phyloP scores from a whole-genome alignment of 306 rosid species.

The Cucumis cinereus region DNA sequence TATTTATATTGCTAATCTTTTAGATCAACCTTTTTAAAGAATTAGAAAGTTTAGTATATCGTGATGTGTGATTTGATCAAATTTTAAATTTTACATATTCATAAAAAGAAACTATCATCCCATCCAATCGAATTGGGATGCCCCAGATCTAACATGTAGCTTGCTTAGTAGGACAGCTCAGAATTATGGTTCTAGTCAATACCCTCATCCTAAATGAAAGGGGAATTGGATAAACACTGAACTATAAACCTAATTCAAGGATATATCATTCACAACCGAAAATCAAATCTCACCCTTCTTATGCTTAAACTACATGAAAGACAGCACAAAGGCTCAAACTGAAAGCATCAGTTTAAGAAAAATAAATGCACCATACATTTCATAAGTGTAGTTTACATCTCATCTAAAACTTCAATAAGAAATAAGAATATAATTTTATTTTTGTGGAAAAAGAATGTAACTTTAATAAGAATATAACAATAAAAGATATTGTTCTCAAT shows the following conservation, averaged over 20 bases:
- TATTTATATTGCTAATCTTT: too few relatives aligned
- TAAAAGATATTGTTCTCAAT: background rate
- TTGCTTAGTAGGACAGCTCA: too few relatives aligned
- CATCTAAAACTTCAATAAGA: background rate
- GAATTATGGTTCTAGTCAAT: too few relatives aligned
- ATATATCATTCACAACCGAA: background rate
- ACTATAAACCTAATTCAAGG: background rate
- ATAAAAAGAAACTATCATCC: too few relatives aligned
- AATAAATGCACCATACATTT: background rate
- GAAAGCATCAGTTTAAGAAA: background rate
- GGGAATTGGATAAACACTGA: background rate
- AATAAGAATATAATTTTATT: background rate
- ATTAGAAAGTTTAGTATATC: too few relatives aligned
- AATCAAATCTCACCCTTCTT: background rate
- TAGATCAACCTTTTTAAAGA: too few relatives aligned
- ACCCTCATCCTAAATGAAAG: too few relatives aligned
- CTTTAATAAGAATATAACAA: background rate
- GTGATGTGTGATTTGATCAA: too few relatives aligned
- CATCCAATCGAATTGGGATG: too few relatives aligned
- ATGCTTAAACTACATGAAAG: background rate
- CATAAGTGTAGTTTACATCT: background rate
- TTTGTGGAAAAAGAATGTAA: background rate
- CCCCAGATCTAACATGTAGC: too few relatives aligned
- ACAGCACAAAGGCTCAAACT: background rate
- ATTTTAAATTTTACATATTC: too few relatives aligned